Conservation (phyloP, 2,329 filamentous ascomycete species). For the Epichloe sp. region DNA sequence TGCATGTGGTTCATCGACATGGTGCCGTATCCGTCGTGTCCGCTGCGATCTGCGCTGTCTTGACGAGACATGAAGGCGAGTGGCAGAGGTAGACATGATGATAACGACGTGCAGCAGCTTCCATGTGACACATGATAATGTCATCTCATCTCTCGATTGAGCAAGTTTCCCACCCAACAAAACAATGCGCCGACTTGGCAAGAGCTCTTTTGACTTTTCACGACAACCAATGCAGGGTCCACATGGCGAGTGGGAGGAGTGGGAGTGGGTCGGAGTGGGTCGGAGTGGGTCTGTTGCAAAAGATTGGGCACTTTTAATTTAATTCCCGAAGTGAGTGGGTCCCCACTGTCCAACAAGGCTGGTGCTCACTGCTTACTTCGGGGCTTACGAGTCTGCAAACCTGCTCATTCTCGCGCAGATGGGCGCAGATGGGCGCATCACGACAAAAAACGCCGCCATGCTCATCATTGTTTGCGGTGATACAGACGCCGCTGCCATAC, state of each 20-base stretch:
- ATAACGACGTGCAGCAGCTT: too few relatives aligned
- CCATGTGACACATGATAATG: too few relatives aligned
- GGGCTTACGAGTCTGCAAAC: background rate
- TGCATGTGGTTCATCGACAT: background rate
- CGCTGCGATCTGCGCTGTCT: background rate
- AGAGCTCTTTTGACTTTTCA: background rate
- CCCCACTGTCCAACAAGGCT: background rate
- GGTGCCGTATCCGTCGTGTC: background rate
- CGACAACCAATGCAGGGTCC: background rate
- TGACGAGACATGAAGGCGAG: background rate
- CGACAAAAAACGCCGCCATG: background rate
- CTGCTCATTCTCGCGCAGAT: constrained; percentile 7
- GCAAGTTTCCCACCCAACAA: background rate
- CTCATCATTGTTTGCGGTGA: background rate
- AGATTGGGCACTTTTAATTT: too few relatives aligned
- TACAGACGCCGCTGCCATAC: too few relatives aligned
- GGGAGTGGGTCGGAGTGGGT: too few relatives aligned
- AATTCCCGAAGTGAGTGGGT: too few relatives aligned
- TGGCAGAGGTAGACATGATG: background rate
- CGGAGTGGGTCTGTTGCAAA: too few relatives aligned
- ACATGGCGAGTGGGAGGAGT: too few relatives aligned
- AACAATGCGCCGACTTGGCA: too few relatives aligned
- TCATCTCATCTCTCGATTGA: too few relatives aligned
- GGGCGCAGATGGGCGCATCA: background rate
- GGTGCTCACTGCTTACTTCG: background rate